Percentiles rank a stretch among this genome's conserved stretches.
Evolutionary conservation across 768 basidiomycete genomes (phyloP).

Genomic region (Gautieria morchelliformis): DNA sequence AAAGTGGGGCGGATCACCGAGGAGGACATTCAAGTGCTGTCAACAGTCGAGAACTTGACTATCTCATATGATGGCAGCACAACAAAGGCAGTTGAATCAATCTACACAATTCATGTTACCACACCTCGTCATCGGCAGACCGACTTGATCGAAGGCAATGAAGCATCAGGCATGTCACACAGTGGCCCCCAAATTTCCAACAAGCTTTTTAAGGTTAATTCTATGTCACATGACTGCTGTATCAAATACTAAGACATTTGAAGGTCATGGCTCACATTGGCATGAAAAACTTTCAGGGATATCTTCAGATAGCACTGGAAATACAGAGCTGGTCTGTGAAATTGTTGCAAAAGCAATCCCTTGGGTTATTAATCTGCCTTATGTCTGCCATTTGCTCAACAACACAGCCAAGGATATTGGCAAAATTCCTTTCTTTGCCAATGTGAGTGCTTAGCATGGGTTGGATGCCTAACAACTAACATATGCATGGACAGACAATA

Average conservation of each 20-base stretch:
- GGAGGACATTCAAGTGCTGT: conserved; percentile 1
- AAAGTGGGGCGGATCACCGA: conserved; percentile 10
- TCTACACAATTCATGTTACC: conserved; percentile 17
- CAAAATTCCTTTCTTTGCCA: neutral
- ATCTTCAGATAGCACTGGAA: neutral
- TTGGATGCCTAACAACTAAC: too few species aligned
- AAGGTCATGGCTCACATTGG: neutral
- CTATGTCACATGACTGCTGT: too few species aligned
- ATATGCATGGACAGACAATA: neutral
- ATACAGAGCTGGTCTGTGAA: neutral
- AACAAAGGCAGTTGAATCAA: conserved; percentile 12
- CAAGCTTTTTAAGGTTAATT: too few species aligned
- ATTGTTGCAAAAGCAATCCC: neutral
- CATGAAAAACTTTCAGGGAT: neutral
- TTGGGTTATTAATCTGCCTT: neutral
- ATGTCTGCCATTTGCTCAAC: neutral
- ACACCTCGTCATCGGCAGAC: conserved; percentile 1
- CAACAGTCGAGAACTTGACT: conserved; percentile 8
- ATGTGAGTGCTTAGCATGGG: too few species aligned
- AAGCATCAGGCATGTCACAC: neutral
- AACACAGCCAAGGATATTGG: neutral
- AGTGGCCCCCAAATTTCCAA: too few species aligned
- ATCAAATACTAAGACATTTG: too few species aligned
- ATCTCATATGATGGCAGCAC: conserved; percentile 16
- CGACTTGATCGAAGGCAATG: conserved; percentile 6